Evolutionary conservation across 2,329 filamentous ascomycete species (phyloP), one percentile per base, ranked within the genome.

Genomic region (Madurella mycetomatis): DNA sequence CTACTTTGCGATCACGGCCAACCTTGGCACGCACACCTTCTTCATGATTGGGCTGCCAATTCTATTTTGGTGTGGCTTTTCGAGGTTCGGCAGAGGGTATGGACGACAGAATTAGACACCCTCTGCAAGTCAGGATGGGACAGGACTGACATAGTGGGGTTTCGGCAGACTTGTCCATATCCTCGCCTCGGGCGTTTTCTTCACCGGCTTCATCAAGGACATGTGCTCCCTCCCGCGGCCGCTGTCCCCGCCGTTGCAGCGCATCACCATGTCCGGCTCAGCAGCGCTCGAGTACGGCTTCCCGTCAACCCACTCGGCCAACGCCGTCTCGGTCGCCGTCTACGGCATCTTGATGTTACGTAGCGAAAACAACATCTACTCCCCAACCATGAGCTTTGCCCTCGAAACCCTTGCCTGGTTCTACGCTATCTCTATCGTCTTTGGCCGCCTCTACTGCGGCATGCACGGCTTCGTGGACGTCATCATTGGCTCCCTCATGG

Each of bases 391-490:
- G 1, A 86, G 82, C 62, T 58, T 85, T 3, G 71, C 78, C 4
- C 74, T 95, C 25, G 87, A 94, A 67, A 70, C 72, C 5, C 70
- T 89, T 5, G 85, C 87, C 41, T 95, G 94, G 70, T 86, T 90
- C 63, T 99, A 97, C 68, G 90, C 89, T 34, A 73, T 83, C 12
- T 96, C 92, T 25, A 97, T 99, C 66, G 82, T 96, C 41, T 76
- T 97, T 58, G 94, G 94, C 5, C 85, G 94, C 17, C 77, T 99
- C 37, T 97, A 99, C 74, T 99, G 94, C 67, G 94, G 94, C 57
- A 99, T 99, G 94, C 94, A 99, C 72, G 94, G 94, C 11, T 96
- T 97, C 72, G 78, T 94, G 42, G 94, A 99, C 70, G 91, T 97
- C 19, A 73, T 94, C 13, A 71, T 94, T 53, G 94, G 94, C 7